Conservation (phyloP, 441 rosid species). For the Croton setiger region DNA sequence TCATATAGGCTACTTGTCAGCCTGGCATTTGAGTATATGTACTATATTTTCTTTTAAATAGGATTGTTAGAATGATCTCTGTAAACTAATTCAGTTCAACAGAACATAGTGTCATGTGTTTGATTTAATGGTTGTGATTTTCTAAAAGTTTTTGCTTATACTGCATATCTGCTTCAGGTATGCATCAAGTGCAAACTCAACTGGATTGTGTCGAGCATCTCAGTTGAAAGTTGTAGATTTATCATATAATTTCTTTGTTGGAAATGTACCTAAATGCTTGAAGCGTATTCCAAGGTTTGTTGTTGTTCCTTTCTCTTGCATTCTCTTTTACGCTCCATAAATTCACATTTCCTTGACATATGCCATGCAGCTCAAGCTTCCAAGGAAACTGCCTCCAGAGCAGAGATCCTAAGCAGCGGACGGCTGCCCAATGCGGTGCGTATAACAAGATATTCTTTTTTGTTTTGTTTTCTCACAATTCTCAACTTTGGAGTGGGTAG, state of each 20-base stretch:
- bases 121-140: background rate
- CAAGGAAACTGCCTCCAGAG: conserved; percentile 84
- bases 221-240: conserved; percentile 70
- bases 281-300: conserved; percentile 63
- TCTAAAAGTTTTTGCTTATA: background rate
- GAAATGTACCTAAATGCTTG: conserved; percentile 81
- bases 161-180: conserved; percentile 37
- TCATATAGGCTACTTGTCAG: background rate
- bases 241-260: conserved; percentile 79
- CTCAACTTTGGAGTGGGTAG: background rate
- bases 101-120: background rate
- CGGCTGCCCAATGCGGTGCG: conserved; percentile 63
- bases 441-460: conserved; percentile 8
- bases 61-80: background rate
- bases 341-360: conserved; percentile 13
- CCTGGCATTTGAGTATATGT: background rate
- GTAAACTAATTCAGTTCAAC: background rate
- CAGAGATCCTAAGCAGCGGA: conserved; percentile 66
- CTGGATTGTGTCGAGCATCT: conserved; percentile 69
- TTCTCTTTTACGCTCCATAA: conserved; percentile 8
- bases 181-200: conserved; percentile 46
- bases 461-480: background rate
- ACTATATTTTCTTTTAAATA: background rate
- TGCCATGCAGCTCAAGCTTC: conserved; percentile 63
- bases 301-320: background rate